These are phyloP conservation scores for Sporothrix euskadiensis DNA, from an alignment of 2,329 filamentous ascomycete genomes.

Conservation along the genomic window DNA sequence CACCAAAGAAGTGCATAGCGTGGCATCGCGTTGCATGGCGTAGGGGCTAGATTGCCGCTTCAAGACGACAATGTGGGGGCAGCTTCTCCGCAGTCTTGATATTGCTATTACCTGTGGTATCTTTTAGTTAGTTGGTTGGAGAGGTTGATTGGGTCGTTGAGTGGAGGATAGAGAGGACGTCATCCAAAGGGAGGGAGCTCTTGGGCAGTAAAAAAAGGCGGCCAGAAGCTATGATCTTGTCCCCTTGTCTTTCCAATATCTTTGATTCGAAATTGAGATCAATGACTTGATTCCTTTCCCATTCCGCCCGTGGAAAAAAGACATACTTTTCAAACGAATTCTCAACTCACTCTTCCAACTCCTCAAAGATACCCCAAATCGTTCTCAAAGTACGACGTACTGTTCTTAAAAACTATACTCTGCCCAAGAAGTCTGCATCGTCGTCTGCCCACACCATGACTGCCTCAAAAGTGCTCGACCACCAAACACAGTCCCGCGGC, in stretches of 20 bases:
- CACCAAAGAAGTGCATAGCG: background rate
- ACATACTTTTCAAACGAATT: too few relatives aligned
- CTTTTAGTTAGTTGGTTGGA: too few relatives aligned
- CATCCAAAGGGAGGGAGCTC: background rate
- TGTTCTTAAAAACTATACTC: too few relatives aligned
- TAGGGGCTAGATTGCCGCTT: background rate
- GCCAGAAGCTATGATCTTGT: background rate
- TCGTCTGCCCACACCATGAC: background rate
- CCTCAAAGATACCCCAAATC: too few relatives aligned
- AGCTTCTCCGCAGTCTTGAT: background rate
- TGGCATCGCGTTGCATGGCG: background rate
- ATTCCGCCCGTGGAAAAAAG: background rate
- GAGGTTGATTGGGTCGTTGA: too few relatives aligned
- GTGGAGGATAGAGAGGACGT: background rate
- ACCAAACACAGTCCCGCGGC: background rate
- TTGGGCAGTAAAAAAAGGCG: background rate
- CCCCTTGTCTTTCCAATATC: background rate
- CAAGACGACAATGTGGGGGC: background rate
- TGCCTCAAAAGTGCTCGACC: background rate
- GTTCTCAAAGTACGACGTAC: too few relatives aligned
- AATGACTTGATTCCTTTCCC: too few relatives aligned
- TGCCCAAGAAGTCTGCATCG: background rate
- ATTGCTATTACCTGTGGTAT: background rate
- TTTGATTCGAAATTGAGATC: background rate
- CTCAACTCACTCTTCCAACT: too few relatives aligned